A percentile compares a stretch with the other conserved stretches of the same genome.
phyloP scores from a whole-genome alignment of 306 rosid genomes.

The Lupinus albus region DNA sequence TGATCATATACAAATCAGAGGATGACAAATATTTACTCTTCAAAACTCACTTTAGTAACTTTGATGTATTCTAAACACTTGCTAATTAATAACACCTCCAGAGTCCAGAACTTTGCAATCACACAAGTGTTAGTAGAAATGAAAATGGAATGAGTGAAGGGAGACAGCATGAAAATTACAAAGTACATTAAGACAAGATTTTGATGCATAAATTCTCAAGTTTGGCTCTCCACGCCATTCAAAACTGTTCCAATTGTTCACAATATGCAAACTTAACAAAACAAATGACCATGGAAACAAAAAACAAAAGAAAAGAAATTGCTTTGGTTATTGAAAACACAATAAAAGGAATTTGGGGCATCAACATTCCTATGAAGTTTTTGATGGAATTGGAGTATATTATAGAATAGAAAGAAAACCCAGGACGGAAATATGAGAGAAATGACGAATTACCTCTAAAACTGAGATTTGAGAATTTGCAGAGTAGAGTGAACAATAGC shows the following conservation, averaged over 20 bases:
- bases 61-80: slow-evolving; percentile 12
- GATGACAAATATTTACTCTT: slow-evolving; percentile 4
- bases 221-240: background rate
- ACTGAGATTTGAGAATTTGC: slow-evolving; percentile 21
- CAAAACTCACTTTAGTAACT: background rate
- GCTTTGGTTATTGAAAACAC: background rate
- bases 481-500: background rate
- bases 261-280: slow-evolving; percentile 13
- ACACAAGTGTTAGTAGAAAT: background rate
- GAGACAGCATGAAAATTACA: background rate
- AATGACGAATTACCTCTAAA: slow-evolving; percentile 9
- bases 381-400: background rate
- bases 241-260: slow-evolving; percentile 11
- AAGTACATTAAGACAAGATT: slow-evolving; percentile 1
- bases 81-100: slow-evolving; percentile 7
- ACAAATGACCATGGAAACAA: background rate
- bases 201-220: slow-evolving; percentile 5
- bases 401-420: slow-evolving; percentile 3
- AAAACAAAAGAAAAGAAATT: background rate
- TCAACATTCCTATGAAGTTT: slow-evolving; percentile 7
- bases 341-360: background rate
- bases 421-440: background rate
- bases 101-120: background rate
- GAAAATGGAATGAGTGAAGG: background rate
- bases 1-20: background rate